Conservation (phyloP, 2,329 filamentous ascomycete genomes). For the Penicillium sp. region DNA sequence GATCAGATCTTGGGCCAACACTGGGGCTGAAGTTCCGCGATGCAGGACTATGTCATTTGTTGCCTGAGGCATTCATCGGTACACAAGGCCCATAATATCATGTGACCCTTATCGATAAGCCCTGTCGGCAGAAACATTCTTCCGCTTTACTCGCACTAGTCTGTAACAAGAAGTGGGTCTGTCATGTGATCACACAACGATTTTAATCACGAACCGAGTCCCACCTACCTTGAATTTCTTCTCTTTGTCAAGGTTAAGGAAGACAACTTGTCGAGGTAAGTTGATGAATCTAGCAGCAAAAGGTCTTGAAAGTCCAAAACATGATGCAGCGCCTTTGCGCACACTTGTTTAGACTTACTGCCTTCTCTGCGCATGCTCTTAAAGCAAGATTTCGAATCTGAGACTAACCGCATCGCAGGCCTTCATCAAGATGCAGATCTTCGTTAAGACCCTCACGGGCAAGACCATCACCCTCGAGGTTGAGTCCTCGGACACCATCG, state of each 20-base stretch:
- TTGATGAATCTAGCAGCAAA: constrained; percentile 9
- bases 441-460: constrained; percentile 79
- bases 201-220: constrained; percentile 36
- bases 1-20: constrained; percentile 14
- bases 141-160: background rate
- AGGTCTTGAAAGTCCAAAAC: background rate
- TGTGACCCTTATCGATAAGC: background rate
- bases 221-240: constrained; percentile 26
- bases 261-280: constrained; percentile 63
- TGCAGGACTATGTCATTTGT: constrained; percentile 12
- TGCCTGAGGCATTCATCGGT: constrained; percentile 2
- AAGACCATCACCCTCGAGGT: constrained; percentile 99
- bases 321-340: constrained; percentile 7
- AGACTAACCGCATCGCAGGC: constrained; percentile 32
- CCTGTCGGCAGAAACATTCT: background rate
- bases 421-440: constrained; percentile 54
- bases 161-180: background rate
- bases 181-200: constrained; percentile 43
- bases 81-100: background rate
- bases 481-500: constrained; percentile 98
- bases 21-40: constrained; percentile 4
- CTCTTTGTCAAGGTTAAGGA: constrained; percentile 56
- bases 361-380: background rate
- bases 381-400: constrained; percentile 1
- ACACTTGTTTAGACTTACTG: background rate